Evolutionary conservation across 257 asterid genomes (phyloP).

Genomic region (Solanum sejunctum): DNA sequence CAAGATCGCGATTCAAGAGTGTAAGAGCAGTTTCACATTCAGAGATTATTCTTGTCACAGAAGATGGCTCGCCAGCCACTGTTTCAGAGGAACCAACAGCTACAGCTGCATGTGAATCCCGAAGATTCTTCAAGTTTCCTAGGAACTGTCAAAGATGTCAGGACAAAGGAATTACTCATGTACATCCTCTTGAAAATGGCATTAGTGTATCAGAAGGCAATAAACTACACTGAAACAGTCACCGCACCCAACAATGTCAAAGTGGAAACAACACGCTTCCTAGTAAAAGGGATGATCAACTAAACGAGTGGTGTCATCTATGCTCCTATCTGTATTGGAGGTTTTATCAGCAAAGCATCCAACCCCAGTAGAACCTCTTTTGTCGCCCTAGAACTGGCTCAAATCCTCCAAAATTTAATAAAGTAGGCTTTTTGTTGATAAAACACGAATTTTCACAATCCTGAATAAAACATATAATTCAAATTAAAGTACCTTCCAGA

Average conservation of each 20-base stretch:
- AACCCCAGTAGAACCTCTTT: not conserved
- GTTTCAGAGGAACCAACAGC: constrained; percentile 73
- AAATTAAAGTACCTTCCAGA: constrained; percentile 61
- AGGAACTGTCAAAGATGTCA: constrained; percentile 38
- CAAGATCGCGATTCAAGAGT: constrained; percentile 76
- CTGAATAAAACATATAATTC: not conserved
- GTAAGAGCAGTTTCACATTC: constrained; percentile 86
- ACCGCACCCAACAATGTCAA: not conserved
- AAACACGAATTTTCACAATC: not conserved
- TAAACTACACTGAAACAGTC: not conserved
- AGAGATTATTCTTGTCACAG: constrained; percentile 78
- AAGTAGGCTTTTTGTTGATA: not conserved
- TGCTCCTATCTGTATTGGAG: not conserved
- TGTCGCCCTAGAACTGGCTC: not conserved
- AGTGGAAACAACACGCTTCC: not conserved
- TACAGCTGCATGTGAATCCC: constrained; percentile 90
- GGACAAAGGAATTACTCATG: not conserved
- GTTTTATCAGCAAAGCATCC: not conserved
- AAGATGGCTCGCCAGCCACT: constrained; percentile 83
- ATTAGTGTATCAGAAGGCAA: not conserved
- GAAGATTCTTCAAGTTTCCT: constrained; percentile 89
- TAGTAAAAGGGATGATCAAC: not conserved
- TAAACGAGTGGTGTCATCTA: not conserved
- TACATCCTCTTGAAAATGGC: not conserved
- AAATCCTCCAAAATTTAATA: not conserved